These are phyloP conservation scores for Gonium pectorale DNA, from an alignment of 139 green algal genomes.

Conservation along the genomic window DNA sequence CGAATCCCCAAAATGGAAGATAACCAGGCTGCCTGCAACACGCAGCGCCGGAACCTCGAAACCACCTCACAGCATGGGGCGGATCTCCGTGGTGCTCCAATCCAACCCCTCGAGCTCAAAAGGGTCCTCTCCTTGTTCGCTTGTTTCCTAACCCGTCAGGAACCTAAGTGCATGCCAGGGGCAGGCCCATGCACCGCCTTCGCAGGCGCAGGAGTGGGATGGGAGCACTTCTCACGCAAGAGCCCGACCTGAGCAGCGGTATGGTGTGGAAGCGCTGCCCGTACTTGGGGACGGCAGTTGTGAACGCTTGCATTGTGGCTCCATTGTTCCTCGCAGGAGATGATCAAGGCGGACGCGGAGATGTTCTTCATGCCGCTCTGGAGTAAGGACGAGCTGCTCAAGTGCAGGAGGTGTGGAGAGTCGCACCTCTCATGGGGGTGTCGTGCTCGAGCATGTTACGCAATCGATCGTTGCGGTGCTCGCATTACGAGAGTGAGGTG, in stretches of 20 bases:
- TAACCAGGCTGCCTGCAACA: too few species aligned
- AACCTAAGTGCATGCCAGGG: not conserved
- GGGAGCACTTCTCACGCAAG: not conserved
- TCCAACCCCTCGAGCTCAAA: not conserved
- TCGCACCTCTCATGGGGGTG: too few species aligned
- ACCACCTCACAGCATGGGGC: too few species aligned
- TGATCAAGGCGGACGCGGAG: not conserved
- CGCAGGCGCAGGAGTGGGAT: not conserved
- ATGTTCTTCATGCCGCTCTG: conserved; percentile 1
- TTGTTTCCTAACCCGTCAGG: not conserved
- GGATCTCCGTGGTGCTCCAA: not conserved
- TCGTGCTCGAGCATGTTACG: too few species aligned
- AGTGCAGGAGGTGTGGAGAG: not conserved
- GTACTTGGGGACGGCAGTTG: too few species aligned
- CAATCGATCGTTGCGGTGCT: not conserved
- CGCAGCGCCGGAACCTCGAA: too few species aligned
- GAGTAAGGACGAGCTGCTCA: not conserved
- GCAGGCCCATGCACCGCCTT: not conserved
- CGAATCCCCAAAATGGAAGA: too few species aligned
- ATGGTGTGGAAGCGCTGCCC: too few species aligned
- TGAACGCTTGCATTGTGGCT: not conserved
- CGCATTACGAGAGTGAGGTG: not conserved
- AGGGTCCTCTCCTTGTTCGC: not conserved
- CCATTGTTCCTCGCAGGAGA: not conserved
- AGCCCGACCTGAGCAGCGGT: too few species aligned